Conservation (phyloP, 371 early-diverging fungal species). For the Choanephora cucurbitarum region DNA sequence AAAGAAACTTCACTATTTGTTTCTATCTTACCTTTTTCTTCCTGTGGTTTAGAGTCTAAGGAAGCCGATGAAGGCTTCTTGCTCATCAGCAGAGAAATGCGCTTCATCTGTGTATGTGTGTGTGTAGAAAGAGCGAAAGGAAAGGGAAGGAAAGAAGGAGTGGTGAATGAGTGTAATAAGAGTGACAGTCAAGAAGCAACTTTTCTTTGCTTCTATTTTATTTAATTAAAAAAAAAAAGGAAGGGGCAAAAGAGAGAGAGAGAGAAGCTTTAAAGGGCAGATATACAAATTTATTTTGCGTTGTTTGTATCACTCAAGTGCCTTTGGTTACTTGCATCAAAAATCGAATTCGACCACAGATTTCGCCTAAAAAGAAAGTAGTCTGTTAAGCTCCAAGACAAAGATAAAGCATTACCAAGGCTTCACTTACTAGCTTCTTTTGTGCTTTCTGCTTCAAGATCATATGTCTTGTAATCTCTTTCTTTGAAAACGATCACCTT, state of each 20-base stretch:
- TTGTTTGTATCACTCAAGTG: slow-evolving; percentile 17
- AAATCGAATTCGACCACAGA: slow-evolving; percentile 43
- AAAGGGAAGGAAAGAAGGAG: slow-evolving; percentile 3
- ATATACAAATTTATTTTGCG: no score
- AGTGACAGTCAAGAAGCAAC: no score
- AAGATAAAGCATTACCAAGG: no score
- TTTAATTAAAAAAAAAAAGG: not conserved
- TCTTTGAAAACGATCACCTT: slow-evolving; percentile 70
- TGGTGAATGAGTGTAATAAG: no score
- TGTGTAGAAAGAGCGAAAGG: not conserved
- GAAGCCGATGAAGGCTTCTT: not conserved
- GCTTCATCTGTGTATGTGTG: slow-evolving; percentile 10
- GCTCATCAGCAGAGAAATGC: slow-evolving; percentile 17
- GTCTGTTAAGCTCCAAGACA: no score
- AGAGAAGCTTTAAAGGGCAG: no score
- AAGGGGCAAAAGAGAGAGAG: not conserved
- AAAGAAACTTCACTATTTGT: no score
- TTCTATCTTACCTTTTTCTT: not conserved
- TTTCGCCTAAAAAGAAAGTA: slow-evolving; percentile 38
- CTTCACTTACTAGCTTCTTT: slow-evolving; percentile 70
- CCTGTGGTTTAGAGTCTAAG: slow-evolving; percentile 1
- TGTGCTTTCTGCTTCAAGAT: slow-evolving; percentile 73
- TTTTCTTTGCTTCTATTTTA: no score
- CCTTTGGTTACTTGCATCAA: slow-evolving; percentile 49
- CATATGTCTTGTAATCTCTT: slow-evolving; percentile 75